phyloP scores from a whole-genome alignment of 1,284 basidiomycete species.

The Fomitiporia mediterranea region DNA sequence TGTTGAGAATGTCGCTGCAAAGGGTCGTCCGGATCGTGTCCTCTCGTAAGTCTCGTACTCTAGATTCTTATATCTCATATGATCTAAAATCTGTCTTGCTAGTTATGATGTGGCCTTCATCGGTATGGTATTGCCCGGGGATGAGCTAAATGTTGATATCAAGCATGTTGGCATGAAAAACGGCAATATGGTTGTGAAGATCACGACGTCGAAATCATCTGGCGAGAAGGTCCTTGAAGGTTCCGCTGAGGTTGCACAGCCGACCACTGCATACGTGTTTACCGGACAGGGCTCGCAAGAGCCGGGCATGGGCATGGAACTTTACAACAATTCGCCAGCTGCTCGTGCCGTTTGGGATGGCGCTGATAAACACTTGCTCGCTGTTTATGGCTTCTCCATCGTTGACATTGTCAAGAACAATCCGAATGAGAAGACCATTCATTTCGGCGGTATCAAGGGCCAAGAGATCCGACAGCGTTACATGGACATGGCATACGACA shows the following conservation, averaged over 20 bases:
- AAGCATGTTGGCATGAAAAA: constrained; percentile 89
- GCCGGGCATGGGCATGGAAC: constrained; percentile 98
- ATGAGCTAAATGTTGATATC: constrained; percentile 84
- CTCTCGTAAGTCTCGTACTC: constrained; percentile 53
- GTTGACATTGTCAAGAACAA: constrained; percentile 98
- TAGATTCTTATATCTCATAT: not conserved
- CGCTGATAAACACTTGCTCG: constrained; percentile 89
- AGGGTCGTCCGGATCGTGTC: constrained; percentile 90
- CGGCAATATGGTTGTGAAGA: constrained; percentile 89
- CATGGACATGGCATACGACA: constrained; percentile 99
- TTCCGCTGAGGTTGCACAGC: constrained; percentile 89
- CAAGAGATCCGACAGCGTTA: constrained; percentile 97
- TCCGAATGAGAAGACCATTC: constrained; percentile 95
- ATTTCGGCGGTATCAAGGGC: constrained; percentile 98
- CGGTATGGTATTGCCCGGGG: constrained; percentile 96
- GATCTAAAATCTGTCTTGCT: constrained; percentile 5
- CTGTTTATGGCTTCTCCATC: constrained; percentile 97
- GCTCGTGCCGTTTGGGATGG: constrained; percentile 97
- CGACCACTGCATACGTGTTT: constrained; percentile 94
- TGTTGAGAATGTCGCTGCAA: constrained; percentile 91
- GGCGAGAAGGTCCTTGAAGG: constrained; percentile 93
- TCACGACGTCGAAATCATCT: constrained; percentile 82
- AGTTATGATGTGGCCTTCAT: constrained; percentile 92
- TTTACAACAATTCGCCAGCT: constrained; percentile 89
- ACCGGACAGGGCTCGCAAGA: constrained; percentile 99